A percentile compares a stretch with the other conserved stretches of the same genome.
These are phyloP conservation scores for Rhizopogon salebrosus DNA, from an alignment of 768 basidiomycete species.

Conservation along the genomic window DNA sequence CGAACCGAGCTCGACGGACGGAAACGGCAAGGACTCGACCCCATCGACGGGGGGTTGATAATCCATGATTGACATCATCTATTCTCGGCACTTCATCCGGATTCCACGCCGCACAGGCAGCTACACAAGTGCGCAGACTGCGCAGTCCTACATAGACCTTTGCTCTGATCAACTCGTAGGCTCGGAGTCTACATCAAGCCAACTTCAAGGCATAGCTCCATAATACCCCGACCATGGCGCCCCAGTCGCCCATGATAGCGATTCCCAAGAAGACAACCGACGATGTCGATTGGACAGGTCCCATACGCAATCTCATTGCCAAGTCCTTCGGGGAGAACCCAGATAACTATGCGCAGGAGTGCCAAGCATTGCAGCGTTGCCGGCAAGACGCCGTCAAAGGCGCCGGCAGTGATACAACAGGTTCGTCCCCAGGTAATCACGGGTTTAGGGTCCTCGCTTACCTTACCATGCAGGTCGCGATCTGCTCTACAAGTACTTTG, in stretches of 20 bases:
- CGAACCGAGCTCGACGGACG: background rate
- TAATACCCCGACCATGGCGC: constrained; percentile 55
- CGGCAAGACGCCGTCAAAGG: constrained; percentile 95
- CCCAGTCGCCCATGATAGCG: constrained; percentile 84
- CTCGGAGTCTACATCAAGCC: background rate
- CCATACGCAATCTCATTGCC: constrained; percentile 80
- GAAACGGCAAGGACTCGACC: background rate
- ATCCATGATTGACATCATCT: too few species aligned
- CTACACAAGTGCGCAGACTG: too few species aligned
- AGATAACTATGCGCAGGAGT: constrained; percentile 82
- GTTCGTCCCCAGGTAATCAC: constrained; percentile 34
- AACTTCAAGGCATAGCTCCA: background rate
- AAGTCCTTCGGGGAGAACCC: constrained; percentile 93
- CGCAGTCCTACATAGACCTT: constrained; percentile 5
- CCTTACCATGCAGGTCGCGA: constrained; percentile 59
- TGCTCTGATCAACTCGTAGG: background rate
- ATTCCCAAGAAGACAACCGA: constrained; percentile 94
- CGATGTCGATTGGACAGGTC: constrained; percentile 93
- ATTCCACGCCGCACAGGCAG: too few species aligned
- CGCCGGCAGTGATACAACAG: constrained; percentile 94
- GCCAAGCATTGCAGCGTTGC: constrained; percentile 79
- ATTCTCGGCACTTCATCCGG: background rate
- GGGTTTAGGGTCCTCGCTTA: constrained; percentile 1
- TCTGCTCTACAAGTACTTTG: constrained; percentile 98
- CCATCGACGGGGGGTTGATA: background rate